Evolutionary conservation across 352 stramenopile species (phyloP).

Genomic region (Phytophthora syringae): DNA sequence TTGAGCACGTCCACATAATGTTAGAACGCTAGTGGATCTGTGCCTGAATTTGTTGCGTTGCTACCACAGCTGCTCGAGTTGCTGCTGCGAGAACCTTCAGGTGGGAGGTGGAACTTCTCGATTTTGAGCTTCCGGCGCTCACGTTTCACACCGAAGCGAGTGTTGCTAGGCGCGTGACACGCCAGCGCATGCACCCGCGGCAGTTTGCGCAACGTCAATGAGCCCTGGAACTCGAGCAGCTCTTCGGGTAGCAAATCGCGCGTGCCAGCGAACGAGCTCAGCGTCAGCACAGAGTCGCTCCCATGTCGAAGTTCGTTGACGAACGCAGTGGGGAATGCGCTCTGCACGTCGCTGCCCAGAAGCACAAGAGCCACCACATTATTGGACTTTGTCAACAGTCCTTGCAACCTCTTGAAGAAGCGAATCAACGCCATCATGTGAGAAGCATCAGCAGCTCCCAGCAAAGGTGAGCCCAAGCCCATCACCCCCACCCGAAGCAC

Average conservation of each 20-base stretch:
- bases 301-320: constrained; percentile 55
- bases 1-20: no score
- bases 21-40: constrained; percentile 37
- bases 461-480: constrained; percentile 52
- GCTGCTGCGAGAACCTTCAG: constrained; percentile 62
- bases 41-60: not conserved
- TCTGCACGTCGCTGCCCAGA: constrained; percentile 28
- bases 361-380: constrained; percentile 39
- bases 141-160: constrained; percentile 69
- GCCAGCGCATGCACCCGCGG: constrained; percentile 64
- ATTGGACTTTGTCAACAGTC: constrained; percentile 27
- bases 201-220: constrained; percentile 65
- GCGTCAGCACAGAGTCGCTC: constrained; percentile 64
- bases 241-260: constrained; percentile 63
- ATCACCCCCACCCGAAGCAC: constrained; percentile 55
- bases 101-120: constrained; percentile 79
- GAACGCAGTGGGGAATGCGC: constrained; percentile 40
- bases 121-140: constrained; percentile 78
- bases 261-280: constrained; percentile 65
- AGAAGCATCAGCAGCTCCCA: constrained; percentile 30
- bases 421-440: constrained; percentile 54
- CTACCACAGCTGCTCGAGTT: constrained; percentile 15
- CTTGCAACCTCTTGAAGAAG: constrained; percentile 46
- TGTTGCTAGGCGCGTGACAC: constrained; percentile 57
- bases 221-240: constrained; percentile 64